Base-by-base conservation (phyloP, 176 grass and related monocot genomes). In the Pharus latifolius region DNA sequence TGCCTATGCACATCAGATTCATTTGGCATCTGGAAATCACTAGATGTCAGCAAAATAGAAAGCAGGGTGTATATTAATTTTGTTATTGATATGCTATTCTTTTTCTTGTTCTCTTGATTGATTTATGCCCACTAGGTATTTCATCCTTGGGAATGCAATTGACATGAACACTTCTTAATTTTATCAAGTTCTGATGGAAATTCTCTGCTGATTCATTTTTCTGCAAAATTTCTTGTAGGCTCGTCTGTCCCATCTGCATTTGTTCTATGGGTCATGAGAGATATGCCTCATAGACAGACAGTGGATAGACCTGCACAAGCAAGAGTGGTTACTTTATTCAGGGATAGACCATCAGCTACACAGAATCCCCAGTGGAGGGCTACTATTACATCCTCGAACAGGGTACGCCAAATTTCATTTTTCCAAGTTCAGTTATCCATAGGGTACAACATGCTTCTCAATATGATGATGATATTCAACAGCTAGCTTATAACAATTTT, bases 221-320 rank as follows among this genome's bases (percentile, higher is more conserved):
- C 8, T 75, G n/a, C n/a, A n/a, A 37, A 73, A 67, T 46, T 92
- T 52, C 63, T 51, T 41, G 44, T 79, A 99, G 96, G 96, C 17
- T 99, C 90, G 1, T 88, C 90, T 43, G 79, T 91, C 15, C 96
- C 96, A 1, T 99, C 90, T 53, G 96, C 84, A 31, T 91, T 91
- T 79, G 87, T 99, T 56, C 75, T 99, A 29, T 95, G 87, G 96
- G 72, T 99, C n/a, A 91, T 99, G 96, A 91, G 87, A 95, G 96
- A 99, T 13, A 67, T 99, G 82, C 96, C 96, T 48, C 82, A 87
- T 66, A 85, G 75, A 56, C 84, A 75, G 22, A 70, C 58, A 27
- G 43, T 72, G 32, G 82, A 88, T 70, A 88, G 79, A 40, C 72
- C 63, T 6, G 57, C 47, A 49, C 82, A 81, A 60, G 80, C 87